These are phyloP conservation scores for Tuber microsphaerosporum DNA, from an alignment of 495 filamentous ascomycete species.

Conservation along the genomic window DNA sequence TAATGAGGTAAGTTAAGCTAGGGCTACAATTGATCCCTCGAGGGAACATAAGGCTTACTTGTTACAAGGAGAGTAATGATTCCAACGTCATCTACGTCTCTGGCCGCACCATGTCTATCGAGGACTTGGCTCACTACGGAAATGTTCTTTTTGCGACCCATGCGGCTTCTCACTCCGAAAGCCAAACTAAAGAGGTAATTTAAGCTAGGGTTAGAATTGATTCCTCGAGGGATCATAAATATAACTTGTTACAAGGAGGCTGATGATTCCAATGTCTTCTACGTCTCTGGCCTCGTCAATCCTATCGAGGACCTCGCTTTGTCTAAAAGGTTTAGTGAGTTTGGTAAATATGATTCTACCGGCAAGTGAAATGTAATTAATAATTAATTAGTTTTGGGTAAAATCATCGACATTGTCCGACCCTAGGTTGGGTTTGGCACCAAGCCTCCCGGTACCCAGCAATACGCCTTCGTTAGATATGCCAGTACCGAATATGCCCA, in stretches of 20 bases:
- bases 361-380: neutral
- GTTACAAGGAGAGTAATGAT: constrained; percentile 26
- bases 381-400: constrained; percentile 13
- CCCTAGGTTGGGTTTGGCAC: constrained; percentile 34
- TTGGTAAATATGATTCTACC: constrained; percentile 22
- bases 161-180: constrained; percentile 14
- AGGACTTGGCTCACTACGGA: constrained; percentile 25
- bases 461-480: constrained; percentile 41
- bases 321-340: constrained; percentile 36
- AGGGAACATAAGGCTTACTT: neutral
- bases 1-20: constrained; percentile 20
- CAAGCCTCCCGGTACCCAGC: constrained; percentile 22
- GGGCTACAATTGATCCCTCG: neutral
- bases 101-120: too few species aligned
- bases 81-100: constrained; percentile 36
- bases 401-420: constrained; percentile 31
- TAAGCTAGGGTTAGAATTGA: neutral
- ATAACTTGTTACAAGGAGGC: constrained; percentile 16
- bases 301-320: constrained; percentile 30
- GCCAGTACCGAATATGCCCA: constrained; percentile 36
- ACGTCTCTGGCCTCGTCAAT: constrained; percentile 32
- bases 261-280: constrained; percentile 36
- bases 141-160: constrained; percentile 16
- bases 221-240: neutral
- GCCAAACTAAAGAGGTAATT: constrained; percentile 30